Percentiles rank a stretch among this genome's conserved stretches.
Evolutionary conservation across 345 rosid genomes (phyloP).

Genomic region (Triadica sebifera): DNA sequence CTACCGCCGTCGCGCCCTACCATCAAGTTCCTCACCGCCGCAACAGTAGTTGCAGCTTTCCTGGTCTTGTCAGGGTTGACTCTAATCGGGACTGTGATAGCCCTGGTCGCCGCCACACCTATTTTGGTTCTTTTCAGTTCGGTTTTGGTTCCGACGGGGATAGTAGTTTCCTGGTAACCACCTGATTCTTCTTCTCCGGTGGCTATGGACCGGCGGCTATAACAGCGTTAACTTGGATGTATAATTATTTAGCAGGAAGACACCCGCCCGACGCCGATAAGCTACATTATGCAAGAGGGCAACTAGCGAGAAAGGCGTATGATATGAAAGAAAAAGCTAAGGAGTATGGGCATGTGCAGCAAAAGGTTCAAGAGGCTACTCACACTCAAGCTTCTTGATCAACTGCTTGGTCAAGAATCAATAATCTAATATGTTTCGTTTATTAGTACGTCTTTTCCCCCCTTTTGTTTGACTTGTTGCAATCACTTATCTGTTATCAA

Average conservation of each 20-base stretch:
- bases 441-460: too few species aligned
- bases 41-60: slow-evolving; percentile 38
- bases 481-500: too few species aligned
- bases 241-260: slow-evolving; percentile 52
- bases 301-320: slow-evolving; percentile 34
- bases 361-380: slow-evolving; percentile 43
- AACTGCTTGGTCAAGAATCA: background rate
- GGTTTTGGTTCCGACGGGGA: slow-evolving; percentile 55
- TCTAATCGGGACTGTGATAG: slow-evolving; percentile 50
- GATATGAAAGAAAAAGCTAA: slow-evolving; percentile 48
- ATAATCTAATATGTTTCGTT: too few species aligned
- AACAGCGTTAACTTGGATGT: slow-evolving; percentile 59
- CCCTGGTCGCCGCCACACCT: slow-evolving; percentile 54
- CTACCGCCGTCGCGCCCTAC: slow-evolving; percentile 33
- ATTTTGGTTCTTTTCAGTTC: slow-evolving; percentile 61
- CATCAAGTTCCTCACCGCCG: slow-evolving; percentile 54
- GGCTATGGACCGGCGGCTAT: slow-evolving; percentile 57
- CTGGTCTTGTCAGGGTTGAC: slow-evolving; percentile 50
- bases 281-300: slow-evolving; percentile 47
- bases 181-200: slow-evolving; percentile 55
- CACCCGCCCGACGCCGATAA: slow-evolving; percentile 61
- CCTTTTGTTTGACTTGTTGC: too few species aligned
- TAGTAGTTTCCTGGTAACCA: slow-evolving; percentile 23
- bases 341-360: slow-evolving; percentile 54
- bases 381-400: slow-evolving; percentile 21